Conservation (phyloP, 169 alveolate species). For the Toxoplasma gondii region DNA sequence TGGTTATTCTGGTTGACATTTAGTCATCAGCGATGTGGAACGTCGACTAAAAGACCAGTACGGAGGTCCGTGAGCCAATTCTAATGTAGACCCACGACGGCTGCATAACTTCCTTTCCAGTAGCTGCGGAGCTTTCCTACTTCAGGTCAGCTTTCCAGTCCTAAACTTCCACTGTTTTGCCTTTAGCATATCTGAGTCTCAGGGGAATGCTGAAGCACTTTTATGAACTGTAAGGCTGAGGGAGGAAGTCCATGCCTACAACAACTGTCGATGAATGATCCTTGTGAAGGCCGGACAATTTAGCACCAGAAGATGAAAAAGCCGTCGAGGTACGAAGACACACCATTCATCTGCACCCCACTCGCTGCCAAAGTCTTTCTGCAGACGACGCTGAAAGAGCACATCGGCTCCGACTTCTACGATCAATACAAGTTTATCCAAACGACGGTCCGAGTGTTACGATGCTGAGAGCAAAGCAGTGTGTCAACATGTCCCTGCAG, state of each 20-base stretch:
- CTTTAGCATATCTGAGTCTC: neutral
- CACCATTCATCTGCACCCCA: neutral
- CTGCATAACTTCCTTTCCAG: neutral
- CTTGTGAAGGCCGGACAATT: conserved; percentile 16
- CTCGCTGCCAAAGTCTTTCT: neutral
- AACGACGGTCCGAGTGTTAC: neutral
- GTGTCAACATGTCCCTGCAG: neutral
- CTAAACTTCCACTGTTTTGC: neutral
- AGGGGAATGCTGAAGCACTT: conserved; percentile 50
- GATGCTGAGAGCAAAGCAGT: neutral
- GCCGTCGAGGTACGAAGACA: conserved; percentile 4
- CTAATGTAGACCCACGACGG: neutral
- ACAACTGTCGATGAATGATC: too few relatives aligned
- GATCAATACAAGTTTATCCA: neutral
- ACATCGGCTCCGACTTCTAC: conserved; percentile 49
- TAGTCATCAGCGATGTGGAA: conserved; percentile 48
- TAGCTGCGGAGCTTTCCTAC: conserved; percentile 33
- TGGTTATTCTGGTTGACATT: neutral
- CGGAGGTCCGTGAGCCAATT: conserved; percentile 42
- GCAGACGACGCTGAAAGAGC: conserved; percentile 47
- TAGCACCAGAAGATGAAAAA: conserved; percentile 28
- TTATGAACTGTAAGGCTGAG: conserved; percentile 3
- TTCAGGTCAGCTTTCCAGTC: neutral
- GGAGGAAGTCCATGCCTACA: neutral
- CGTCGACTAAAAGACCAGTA: conserved; percentile 45